A percentile compares a stretch with the other conserved stretches of the same genome.
These are phyloP conservation scores for Thecaphora thlaspeos DNA, from an alignment of 1,284 basidiomycete genomes.

Conservation along the genomic window DNA sequence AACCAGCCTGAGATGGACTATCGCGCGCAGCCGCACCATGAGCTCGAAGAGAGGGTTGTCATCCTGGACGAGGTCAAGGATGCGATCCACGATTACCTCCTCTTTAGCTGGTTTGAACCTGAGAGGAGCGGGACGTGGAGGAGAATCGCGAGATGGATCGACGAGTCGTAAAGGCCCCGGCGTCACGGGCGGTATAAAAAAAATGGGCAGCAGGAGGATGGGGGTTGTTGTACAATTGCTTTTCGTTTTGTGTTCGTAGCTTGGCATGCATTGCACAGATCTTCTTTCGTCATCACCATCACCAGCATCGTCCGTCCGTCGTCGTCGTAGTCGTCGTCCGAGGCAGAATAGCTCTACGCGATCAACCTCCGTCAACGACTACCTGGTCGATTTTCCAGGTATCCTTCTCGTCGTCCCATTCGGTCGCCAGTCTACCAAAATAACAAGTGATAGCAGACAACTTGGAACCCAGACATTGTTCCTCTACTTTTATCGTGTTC, in stretches of 20 bases:
- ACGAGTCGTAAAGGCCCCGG: neutral
- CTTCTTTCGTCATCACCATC: too few relatives aligned
- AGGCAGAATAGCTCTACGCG: neutral
- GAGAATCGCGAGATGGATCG: constrained; percentile 48
- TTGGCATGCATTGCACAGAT: too few relatives aligned
- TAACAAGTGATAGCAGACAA: constrained; percentile 67
- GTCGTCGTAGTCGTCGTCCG: too few relatives aligned
- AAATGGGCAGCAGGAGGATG: too few relatives aligned
- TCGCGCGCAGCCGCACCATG: constrained; percentile 2
- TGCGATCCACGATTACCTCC: constrained; percentile 48
- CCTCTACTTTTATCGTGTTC: constrained; percentile 71
- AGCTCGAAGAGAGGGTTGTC: constrained; percentile 36
- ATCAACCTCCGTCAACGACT: too few relatives aligned
- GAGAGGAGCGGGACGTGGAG: constrained; percentile 39
- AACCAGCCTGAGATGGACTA: neutral
- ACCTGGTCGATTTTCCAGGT: constrained; percentile 22
- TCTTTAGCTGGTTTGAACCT: constrained; percentile 53
- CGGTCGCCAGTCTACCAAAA: constrained; percentile 59
- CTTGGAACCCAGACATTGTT: constrained; percentile 83
- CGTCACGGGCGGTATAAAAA: neutral
- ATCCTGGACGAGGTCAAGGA: constrained; percentile 49
- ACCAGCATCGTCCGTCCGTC: too few relatives aligned
- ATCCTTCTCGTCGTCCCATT: constrained; percentile 31
- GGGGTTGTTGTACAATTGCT: too few relatives aligned
- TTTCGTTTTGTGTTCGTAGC: too few relatives aligned